Evolutionary conservation across 148 eudicot genomes (phyloP).

Genomic region (Rhododendron simsii): DNA sequence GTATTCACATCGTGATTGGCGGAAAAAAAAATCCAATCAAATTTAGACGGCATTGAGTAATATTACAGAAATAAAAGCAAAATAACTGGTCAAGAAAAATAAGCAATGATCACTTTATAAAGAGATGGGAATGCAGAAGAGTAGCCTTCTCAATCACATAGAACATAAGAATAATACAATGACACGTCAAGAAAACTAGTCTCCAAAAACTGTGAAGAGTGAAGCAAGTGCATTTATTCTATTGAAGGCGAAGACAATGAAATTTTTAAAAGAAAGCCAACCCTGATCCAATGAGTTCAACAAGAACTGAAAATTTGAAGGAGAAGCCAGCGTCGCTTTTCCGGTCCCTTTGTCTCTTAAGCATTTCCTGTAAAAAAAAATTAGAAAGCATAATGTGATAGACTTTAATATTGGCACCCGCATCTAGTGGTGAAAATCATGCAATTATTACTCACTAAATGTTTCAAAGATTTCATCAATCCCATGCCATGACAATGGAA

Average conservation of each 20-base stretch:
- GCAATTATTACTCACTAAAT: not conserved
- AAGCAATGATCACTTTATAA: slow-evolving; percentile 7
- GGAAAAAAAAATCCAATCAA: no score
- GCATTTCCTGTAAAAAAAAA: slow-evolving; percentile 41
- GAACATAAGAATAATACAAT: not conserved
- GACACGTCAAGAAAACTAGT: slow-evolving; percentile 1
- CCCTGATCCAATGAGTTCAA: slow-evolving; percentile 63
- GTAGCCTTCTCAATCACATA: not conserved
- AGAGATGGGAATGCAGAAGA: no score
- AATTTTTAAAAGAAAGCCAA: slow-evolving; percentile 65
- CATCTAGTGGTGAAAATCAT: no score
- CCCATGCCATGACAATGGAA: not conserved
- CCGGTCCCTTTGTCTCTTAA: slow-evolving; percentile 50
- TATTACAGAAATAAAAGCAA: not conserved
- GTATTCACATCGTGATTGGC: no score
- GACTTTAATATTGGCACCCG: not conserved
- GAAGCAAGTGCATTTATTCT: slow-evolving; percentile 15
- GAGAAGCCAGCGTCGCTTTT: slow-evolving; percentile 56
- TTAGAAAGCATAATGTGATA: not conserved
- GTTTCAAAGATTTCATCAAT: not conserved
- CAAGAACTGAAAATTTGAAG: slow-evolving; percentile 48
- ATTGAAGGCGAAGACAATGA: slow-evolving; percentile 43
- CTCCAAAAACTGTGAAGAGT: not conserved
- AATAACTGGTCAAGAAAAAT: not conserved
- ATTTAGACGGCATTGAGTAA: no score